Evolutionary conservation across 257 asterid species (phyloP), one percentile per base, ranked within the genome.

Genomic region (Primulina huaijiensis): DNA sequence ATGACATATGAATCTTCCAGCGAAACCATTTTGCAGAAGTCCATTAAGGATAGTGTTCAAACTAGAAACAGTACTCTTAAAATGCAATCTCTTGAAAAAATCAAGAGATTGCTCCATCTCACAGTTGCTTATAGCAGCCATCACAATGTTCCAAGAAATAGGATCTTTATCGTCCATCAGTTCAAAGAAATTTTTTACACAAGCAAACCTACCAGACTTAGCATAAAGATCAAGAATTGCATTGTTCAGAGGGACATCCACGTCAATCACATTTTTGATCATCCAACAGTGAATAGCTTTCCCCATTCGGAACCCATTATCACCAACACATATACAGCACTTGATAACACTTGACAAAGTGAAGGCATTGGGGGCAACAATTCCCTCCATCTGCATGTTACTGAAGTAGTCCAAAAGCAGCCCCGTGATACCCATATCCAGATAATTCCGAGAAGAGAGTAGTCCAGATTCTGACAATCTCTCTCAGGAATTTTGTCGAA

Each of bases 21-120:
- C 77, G 60, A 68, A 77, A 62, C 94, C 92, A 69, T 63, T 81
- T 7, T 71, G 86, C 78, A 81, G 12, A 68, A 85, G 82, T 56
- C 97, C 97, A 70, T 83, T 84, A 53, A 90, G 71, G 68, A 88
- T 77, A 1, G 90, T 90, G 69, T 90, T 90, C 97, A 96, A 90
- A 74, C 94, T 90, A 4, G 96, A 75, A 74, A 81, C 87, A n/a
- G n/a, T n/a, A 52, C 64, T 76, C 83, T 86, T 90, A 17, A 12
- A 29, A 23, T 92, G 94, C 81, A 86, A 76, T 31, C 70, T 80
- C 82, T 78, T n/a, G 72, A 90, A 90, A 61, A 79, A 80, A 20
- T 68, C 79, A 17, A 85, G 80, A 37, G 81, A 71, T 56, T 74
- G 76, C 72, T 67, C 82, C 77, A 79, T 57, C 31, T 85, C 86